These are phyloP conservation scores for Ogataea paraovalis DNA, from an alignment of 805 yeast species.

Conservation along the genomic window DNA sequence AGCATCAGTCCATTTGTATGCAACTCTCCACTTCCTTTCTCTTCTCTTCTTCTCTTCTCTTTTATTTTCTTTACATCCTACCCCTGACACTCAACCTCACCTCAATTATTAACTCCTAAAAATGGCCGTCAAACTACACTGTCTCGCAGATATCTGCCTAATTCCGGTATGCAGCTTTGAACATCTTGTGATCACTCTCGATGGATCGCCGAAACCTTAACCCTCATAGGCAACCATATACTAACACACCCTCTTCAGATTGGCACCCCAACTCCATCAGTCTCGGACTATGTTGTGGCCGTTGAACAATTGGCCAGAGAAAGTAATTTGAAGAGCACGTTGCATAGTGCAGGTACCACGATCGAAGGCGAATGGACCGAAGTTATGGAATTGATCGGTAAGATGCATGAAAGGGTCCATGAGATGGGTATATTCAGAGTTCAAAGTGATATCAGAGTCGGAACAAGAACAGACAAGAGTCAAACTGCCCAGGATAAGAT, in stretches of 20 bases:
- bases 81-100: too few relatives aligned
- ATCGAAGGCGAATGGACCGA: slow-evolving; percentile 87
- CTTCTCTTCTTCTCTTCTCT: too few relatives aligned
- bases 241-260: slow-evolving; percentile 36
- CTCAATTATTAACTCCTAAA: neutral
- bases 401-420: slow-evolving; percentile 70
- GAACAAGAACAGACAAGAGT: slow-evolving; percentile 73
- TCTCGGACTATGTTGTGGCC: slow-evolving; percentile 73
- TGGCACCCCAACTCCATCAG: slow-evolving; percentile 76
- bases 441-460: slow-evolving; percentile 83
- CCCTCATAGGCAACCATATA: too few relatives aligned
- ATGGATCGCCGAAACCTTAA: too few relatives aligned
- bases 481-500: slow-evolving; percentile 75
- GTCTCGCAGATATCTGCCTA: slow-evolving; percentile 83
- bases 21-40: too few relatives aligned
- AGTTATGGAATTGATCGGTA: slow-evolving; percentile 75
- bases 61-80: too few relatives aligned
- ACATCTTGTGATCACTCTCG: too few relatives aligned
- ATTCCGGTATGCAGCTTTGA: slow-evolving; percentile 62
- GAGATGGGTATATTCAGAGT: slow-evolving; percentile 69
- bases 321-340: slow-evolving; percentile 59
- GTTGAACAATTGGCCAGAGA: slow-evolving; percentile 61
- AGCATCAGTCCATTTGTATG: too few relatives aligned
- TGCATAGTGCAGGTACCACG: slow-evolving; percentile 92
- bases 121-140: slow-evolving; percentile 45